phyloP scores from a whole-genome alignment of 371 early-diverging fungal genomes.

The Synchytrium microbalum region DNA sequence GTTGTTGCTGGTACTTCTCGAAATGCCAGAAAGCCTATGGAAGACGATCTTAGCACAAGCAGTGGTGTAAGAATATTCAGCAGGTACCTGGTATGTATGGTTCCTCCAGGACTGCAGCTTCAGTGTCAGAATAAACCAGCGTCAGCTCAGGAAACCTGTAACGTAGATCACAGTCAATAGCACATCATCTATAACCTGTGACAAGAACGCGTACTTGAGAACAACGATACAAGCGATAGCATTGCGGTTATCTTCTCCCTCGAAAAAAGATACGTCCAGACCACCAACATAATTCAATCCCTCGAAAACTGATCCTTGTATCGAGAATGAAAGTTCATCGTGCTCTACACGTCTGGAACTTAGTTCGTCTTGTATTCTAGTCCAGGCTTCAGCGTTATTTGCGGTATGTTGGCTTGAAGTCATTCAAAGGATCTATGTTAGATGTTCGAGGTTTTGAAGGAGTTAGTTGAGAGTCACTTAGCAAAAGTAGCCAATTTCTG shows the following conservation, averaged over 20 bases:
- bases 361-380: not conserved
- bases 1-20: constrained; percentile 66
- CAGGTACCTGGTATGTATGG: constrained; percentile 73
- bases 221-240: constrained; percentile 71
- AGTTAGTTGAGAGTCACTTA: too few relatives aligned
- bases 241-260: constrained; percentile 40
- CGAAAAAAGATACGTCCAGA: constrained; percentile 75
- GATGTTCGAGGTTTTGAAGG: too few relatives aligned
- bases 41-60: too few relatives aligned
- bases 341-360: not conserved
- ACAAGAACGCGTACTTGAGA: constrained; percentile 47
- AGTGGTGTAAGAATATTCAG: too few relatives aligned
- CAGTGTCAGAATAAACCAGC: not conserved
- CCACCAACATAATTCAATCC: constrained; percentile 65
- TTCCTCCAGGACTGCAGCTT: constrained; percentile 46
- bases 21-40: constrained; percentile 73
- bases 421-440: too few relatives aligned
- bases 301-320: constrained; percentile 6
- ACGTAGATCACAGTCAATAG: not conserved
- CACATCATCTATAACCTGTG: constrained; percentile 2
- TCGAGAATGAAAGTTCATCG: not conserved
- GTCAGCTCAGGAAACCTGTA: constrained; percentile 10
- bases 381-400: too few relatives aligned
- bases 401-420: too few relatives aligned
- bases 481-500: too few relatives aligned